phyloP scores from a whole-genome alignment of 495 filamentous ascomycete species.

The Choiromyces venosus region DNA sequence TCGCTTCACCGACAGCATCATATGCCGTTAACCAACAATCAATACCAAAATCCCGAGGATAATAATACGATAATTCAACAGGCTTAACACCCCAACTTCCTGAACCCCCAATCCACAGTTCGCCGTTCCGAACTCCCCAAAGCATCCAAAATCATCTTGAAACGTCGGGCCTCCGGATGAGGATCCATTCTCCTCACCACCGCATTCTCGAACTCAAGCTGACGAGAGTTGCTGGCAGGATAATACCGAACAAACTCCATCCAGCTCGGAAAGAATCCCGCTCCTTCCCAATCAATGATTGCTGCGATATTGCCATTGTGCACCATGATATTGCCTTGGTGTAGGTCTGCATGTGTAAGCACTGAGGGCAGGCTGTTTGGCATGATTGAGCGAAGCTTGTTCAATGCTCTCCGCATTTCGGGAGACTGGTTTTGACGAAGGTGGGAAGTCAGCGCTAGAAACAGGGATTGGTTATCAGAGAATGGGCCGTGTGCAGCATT shows the following conservation, averaged over 20 bases:
- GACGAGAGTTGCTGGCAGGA: not conserved
- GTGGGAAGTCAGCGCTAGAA: not conserved
- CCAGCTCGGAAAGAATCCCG: slow-evolving; percentile 44
- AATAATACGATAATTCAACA: not conserved
- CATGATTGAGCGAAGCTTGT: not conserved
- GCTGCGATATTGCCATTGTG: slow-evolving; percentile 33
- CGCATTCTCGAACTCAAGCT: not conserved
- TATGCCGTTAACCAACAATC: not conserved
- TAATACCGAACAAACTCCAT: slow-evolving; percentile 38
- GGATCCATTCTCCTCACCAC: not conserved
- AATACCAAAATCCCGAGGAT: not conserved
- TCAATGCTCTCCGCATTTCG: not conserved
- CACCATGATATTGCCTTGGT: slow-evolving; percentile 43
- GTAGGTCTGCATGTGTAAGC: slow-evolving; percentile 42
- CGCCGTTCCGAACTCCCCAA: not conserved
- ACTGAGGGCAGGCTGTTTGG: not conserved
- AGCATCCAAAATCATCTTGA: not conserved
- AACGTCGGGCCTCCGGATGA: not conserved
- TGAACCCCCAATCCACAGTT: not conserved
- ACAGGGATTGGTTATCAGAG: not conserved
- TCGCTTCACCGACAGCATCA: not conserved
- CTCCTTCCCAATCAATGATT: slow-evolving; percentile 44
- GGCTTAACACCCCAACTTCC: not conserved
- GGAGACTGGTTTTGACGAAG: not conserved
- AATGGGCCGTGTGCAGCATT: not conserved